phyloP scores from a whole-genome alignment of 2,329 filamentous ascomycete species.

The Parastagonospora nodorum region DNA sequence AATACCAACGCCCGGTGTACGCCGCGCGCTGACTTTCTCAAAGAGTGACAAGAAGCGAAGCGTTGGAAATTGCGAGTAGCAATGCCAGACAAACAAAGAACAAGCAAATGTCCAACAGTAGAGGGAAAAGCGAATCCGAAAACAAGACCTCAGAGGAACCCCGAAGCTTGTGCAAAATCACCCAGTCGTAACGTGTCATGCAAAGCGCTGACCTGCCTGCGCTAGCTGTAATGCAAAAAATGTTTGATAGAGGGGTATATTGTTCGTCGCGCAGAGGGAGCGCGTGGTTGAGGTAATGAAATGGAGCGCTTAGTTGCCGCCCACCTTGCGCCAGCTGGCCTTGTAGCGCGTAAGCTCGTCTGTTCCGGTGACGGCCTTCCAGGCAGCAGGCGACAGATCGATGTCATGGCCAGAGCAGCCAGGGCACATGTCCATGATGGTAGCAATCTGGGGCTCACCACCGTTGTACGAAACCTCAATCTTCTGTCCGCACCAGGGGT shows the following conservation, averaged over 20 bases:
- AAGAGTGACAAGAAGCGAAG: no score
- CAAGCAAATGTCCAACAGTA: conserved; percentile 5
- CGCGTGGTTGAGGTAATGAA: conserved; percentile 18
- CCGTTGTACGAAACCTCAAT: conserved; percentile 39
- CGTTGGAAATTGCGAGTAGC: no score
- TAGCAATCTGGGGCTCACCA: conserved; percentile 26
- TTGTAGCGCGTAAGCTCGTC: conserved; percentile 29
- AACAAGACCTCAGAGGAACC: conserved; percentile 20
- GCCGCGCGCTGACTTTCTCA: no score
- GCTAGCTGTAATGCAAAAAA: conserved; percentile 39
- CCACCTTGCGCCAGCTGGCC: conserved; percentile 29
- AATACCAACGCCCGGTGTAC: no score
- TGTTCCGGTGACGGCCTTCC: conserved; percentile 32
- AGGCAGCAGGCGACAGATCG: conserved; percentile 39
- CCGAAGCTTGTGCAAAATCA: conserved; percentile 27
- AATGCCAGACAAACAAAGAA: no score
- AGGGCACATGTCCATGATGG: conserved; percentile 42
- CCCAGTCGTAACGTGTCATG: conserved; percentile 42
- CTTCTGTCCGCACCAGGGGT: conserved; percentile 42
- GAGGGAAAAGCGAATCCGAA: conserved; percentile 10
- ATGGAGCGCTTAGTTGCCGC: conserved; percentile 19
- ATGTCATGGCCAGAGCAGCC: conserved; percentile 38
- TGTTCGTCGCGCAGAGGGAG: conserved; percentile 17
- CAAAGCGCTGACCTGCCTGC: conserved; percentile 49
- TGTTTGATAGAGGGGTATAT: conserved; percentile 30